Evolutionary conservation across 441 rosid species (phyloP).

Genomic region (Geranium incanum): DNA sequence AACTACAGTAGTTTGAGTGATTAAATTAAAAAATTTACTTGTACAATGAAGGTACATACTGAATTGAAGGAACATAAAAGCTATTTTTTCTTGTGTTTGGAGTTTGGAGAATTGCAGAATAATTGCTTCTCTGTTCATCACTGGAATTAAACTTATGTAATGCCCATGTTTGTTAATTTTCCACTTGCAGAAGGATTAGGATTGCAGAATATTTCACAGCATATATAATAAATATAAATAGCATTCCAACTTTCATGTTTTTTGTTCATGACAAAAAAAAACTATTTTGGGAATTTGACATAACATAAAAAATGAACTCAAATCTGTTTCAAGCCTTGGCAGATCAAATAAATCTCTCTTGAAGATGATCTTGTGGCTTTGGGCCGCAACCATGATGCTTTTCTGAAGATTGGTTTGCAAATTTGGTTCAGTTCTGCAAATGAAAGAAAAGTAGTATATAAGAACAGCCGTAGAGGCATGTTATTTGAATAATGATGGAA

Average conservation of each 20-base stretch:
- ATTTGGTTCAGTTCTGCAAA: slow-evolving; percentile 52
- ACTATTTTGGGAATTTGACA: not conserved
- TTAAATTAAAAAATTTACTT: not conserved
- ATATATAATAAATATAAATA: no score
- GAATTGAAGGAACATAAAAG: not conserved
- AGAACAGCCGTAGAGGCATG: not conserved
- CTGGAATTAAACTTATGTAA: no score
- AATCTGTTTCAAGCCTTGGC: slow-evolving; percentile 43
- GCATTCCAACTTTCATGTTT: no score
- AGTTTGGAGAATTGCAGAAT: no score
- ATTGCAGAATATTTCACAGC: no score
- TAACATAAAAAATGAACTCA: no score
- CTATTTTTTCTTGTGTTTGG: no score
- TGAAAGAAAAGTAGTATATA: slow-evolving; percentile 11
- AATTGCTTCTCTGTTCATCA: no score
- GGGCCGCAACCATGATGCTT: slow-evolving; percentile 85
- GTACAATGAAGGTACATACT: not conserved
- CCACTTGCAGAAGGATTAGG: no score
- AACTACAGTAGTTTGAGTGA: not conserved
- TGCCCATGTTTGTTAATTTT: no score
- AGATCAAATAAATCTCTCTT: slow-evolving; percentile 78
- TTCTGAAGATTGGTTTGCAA: slow-evolving; percentile 69
- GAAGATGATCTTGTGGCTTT: slow-evolving; percentile 91
- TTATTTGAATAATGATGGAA: not conserved
- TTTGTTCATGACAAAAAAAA: no score